These are phyloP conservation scores for Diplodia mutila DNA, from an alignment of 2,329 filamentous ascomycete genomes.

Conservation along the genomic window DNA sequence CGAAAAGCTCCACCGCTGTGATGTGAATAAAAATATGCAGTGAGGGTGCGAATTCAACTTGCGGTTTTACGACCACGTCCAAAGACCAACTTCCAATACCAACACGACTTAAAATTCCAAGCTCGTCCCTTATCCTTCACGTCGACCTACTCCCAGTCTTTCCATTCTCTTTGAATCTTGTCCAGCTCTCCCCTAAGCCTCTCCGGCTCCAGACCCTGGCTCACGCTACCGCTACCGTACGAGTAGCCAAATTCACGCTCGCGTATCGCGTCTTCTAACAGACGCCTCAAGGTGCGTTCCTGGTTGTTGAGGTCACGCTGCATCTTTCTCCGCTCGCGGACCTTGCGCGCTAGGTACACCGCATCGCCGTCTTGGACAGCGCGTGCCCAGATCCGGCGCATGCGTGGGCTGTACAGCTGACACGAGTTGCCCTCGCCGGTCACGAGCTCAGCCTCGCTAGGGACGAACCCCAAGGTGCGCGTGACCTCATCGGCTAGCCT, in stretches of 20 bases:
- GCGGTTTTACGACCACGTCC: background rate
- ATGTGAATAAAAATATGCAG: background rate
- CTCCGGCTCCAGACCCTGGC: conserved; percentile 31
- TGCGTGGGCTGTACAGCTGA: conserved; percentile 78
- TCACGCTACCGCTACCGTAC: conserved; percentile 3
- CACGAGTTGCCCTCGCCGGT: conserved; percentile 57
- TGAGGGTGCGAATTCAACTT: background rate
- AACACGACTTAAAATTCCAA: background rate
- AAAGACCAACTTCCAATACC: conserved; percentile 5
- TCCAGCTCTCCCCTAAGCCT: conserved; percentile 35
- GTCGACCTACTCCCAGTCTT: conserved; percentile 34
- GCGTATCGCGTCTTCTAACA: conserved; percentile 17
- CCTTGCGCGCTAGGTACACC: conserved; percentile 60
- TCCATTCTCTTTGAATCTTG: conserved; percentile 37
- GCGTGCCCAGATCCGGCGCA: conserved; percentile 72
- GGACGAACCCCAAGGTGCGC: conserved; percentile 61
- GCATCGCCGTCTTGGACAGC: conserved; percentile 68
- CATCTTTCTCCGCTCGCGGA: conserved; percentile 55
- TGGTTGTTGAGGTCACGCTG: conserved; percentile 28
- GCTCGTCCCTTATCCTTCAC: background rate
- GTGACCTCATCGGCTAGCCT: conserved; percentile 46
- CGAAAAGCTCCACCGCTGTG: background rate
- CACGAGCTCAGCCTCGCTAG: conserved; percentile 40
- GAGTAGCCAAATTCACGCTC: conserved; percentile 27
- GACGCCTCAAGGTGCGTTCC: background rate